phyloP scores from a whole-genome alignment of 2,329 filamentous ascomycete genomes.

The Lasiodiplodia citricola region DNA sequence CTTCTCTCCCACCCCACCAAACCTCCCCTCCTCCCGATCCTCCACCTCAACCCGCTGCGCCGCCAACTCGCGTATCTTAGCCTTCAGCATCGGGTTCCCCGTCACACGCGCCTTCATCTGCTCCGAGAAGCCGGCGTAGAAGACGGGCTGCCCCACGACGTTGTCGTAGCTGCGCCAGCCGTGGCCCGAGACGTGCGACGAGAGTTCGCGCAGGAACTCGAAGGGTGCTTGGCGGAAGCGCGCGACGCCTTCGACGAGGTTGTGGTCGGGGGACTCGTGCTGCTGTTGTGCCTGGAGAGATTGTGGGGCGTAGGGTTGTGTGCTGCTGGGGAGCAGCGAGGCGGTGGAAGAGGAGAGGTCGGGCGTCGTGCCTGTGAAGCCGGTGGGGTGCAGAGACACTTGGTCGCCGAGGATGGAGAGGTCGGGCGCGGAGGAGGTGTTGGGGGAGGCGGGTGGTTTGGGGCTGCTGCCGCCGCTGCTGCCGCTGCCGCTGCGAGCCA shows the following conservation, averaged over 20 bases:
- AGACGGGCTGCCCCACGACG: slow-evolving; percentile 88
- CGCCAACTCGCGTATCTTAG: slow-evolving; percentile 77
- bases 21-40: slow-evolving; percentile 67
- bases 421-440: slow-evolving; percentile 46
- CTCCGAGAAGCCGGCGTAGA: slow-evolving; percentile 90
- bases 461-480: not conserved
- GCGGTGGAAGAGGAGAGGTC: not conserved
- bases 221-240: slow-evolving; percentile 77
- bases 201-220: slow-evolving; percentile 90
- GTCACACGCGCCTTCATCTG: slow-evolving; percentile 83
- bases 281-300: slow-evolving; percentile 30
- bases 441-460: not conserved
- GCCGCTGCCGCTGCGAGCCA: not conserved
- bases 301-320: no score
- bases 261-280: slow-evolving; percentile 60
- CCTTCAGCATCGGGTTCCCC: slow-evolving; percentile 73
- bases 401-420: slow-evolving; percentile 53
- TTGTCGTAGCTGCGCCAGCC: slow-evolving; percentile 96
- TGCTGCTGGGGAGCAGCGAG: no score
- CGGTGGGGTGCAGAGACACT: slow-evolving; percentile 52
- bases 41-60: slow-evolving; percentile 76
- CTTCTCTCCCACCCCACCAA: slow-evolving; percentile 37
- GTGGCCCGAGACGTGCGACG: slow-evolving; percentile 87
- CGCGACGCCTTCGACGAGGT: slow-evolving; percentile 80
- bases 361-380: slow-evolving; percentile 35